Base-by-base conservation (phyloP, 1,139 yeast genomes). In the Nakaseomyces glabratus region DNA sequence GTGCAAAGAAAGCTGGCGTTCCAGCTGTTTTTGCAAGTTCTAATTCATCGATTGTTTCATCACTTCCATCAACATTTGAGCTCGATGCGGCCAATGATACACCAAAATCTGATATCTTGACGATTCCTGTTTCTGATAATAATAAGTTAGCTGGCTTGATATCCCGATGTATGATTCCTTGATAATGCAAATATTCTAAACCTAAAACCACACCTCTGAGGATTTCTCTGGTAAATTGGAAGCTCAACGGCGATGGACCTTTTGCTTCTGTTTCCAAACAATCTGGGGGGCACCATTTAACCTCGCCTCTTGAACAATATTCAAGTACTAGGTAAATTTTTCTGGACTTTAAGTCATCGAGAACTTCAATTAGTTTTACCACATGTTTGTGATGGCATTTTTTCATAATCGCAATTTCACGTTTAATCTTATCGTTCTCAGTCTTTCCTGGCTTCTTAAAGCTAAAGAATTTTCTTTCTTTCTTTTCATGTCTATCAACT, bases 361-460 rank as follows among this genome's bases (percentile, higher is more conserved):
- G 66, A 4, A 93, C 97, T 57, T 93, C 99, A 35, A 75, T 68
- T 38, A 93, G 63, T 49, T 74, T 73, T 11, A 93, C 97, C 18
- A 93, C 88, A 57, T 93, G 88, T 38, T 86, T 88, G 58, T 93
- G 96, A 45, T 73, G 68, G 58, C 96, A 84, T 58, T 85, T 86
- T 55, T 90, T 90, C 86, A 93, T 82, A 42, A 93, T 93, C 15
- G 97, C 96, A 39, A 93, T 85, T 59, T 93, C 99, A 36, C 88
- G 69, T 47, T 85, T 75, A 31, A 88, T 78, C 52, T 86, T 90
- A 41, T 61, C 64, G 11, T 30, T 30, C 22, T 21, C 33, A 13
- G 21, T 30, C 15, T 17, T 30, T 13, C 15, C 22, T 14, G 37
- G 30, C 28, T 40, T 47, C 33, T 43, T 43, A 23, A 49, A 36